Conservation (phyloP, 2,329 filamentous ascomycete genomes). For the Aspergillus fumigatiaffinis region DNA sequence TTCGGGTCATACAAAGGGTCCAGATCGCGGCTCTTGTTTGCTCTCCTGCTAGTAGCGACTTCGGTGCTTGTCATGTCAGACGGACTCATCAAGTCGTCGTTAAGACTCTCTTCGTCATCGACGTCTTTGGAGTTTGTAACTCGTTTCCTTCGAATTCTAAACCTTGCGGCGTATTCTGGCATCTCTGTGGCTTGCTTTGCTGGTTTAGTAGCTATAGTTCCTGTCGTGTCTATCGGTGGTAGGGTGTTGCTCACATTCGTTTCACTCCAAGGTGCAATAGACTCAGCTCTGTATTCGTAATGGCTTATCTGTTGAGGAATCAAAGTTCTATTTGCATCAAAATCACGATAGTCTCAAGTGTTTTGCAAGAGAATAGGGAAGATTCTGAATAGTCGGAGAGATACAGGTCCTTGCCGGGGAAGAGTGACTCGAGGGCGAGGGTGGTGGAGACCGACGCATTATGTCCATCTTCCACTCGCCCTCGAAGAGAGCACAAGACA, state of each 20-base stretch:
- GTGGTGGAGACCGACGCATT: neutral
- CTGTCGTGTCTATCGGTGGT: neutral
- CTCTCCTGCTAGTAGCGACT: neutral
- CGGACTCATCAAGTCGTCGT: neutral
- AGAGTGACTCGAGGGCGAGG: neutral
- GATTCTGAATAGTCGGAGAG: neutral
- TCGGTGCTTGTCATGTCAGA: neutral
- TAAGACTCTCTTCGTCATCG: neutral
- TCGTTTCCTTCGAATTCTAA: neutral
- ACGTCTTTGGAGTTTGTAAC: neutral
- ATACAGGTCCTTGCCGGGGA: neutral
- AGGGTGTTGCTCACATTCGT: neutral
- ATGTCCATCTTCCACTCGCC: neutral
- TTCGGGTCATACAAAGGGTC: neutral
- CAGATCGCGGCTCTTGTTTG: neutral
- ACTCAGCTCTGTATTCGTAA: neutral
- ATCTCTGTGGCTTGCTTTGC: neutral
- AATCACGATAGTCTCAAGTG: neutral
- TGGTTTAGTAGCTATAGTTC: neutral
- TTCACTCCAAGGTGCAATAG: neutral
- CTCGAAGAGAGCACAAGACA: neutral
- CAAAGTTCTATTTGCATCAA: neutral
- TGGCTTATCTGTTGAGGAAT: neutral
- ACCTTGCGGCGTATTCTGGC: neutral
- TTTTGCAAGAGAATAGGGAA: neutral